Conservation (phyloP, 2,329 filamentous ascomycete species). For the Coniochaeta pulveracea region DNA sequence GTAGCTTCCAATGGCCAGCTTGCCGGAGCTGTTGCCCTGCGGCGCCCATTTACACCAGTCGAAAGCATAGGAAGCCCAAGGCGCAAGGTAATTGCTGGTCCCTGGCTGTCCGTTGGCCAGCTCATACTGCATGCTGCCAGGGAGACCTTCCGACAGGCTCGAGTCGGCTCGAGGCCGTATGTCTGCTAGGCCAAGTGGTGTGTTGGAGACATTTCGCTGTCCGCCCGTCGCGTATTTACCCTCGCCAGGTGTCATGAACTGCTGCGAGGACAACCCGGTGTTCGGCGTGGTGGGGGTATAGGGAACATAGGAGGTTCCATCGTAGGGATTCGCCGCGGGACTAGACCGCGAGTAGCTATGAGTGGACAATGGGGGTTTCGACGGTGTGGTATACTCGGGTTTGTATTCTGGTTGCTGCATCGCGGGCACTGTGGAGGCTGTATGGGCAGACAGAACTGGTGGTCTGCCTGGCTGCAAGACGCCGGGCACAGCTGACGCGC, state of each 20-base stretch:
- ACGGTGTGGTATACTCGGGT: conserved; percentile 39
- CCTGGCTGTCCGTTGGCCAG: conserved; percentile 51
- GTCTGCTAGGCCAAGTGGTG: conserved; percentile 81
- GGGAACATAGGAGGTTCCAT: conserved; percentile 35
- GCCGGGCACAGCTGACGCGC: conserved; percentile 38
- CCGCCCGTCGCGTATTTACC: conserved; percentile 45
- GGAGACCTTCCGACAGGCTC: conserved; percentile 59
- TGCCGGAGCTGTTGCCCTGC: conserved; percentile 69
- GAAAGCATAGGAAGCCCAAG: conserved; percentile 92
- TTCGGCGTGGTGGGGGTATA: conserved; percentile 57
- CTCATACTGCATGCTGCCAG: conserved; percentile 54
- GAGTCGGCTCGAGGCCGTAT: conserved; percentile 82
- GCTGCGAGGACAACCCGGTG: conserved; percentile 44
- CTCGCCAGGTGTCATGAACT: conserved; percentile 50
- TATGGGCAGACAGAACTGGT: conserved; percentile 27
- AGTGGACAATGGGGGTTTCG: conserved; percentile 50
- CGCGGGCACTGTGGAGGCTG: conserved; percentile 32
- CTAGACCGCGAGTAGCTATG: conserved; percentile 80
- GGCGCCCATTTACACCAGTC: conserved; percentile 99
- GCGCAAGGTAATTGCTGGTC: conserved; percentile 87
- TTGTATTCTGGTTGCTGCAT: conserved; percentile 42
- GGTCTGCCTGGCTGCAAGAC: conserved; percentile 44
- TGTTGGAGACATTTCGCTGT: conserved; percentile 62
- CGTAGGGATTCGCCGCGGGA: conserved; percentile 52
- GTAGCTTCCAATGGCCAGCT: conserved; percentile 91